Evolutionary conservation across 768 basidiomycete species (phyloP).

Genomic region (Sporobolomyces roseus): DNA sequence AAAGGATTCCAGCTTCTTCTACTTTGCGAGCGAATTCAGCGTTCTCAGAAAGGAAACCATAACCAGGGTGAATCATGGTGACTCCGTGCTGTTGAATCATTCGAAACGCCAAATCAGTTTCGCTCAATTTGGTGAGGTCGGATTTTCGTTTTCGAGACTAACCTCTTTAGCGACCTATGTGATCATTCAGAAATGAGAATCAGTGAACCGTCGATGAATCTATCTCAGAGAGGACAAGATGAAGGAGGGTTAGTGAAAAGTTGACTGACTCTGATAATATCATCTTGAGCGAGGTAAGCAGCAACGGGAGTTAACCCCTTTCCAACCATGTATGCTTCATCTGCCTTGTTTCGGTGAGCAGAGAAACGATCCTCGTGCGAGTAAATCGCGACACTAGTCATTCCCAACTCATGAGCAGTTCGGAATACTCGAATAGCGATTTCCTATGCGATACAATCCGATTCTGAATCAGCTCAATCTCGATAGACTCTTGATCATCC

Average conservation of each 20-base stretch:
- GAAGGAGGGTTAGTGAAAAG: neutral
- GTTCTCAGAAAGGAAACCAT: conserved; percentile 84
- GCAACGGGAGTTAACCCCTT: conserved; percentile 92
- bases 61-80: conserved; percentile 87
- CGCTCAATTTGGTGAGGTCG: neutral
- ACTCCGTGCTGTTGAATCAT: conserved; percentile 69
- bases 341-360: conserved; percentile 97
- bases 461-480: neutral
- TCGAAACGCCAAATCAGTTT: too few relatives aligned
- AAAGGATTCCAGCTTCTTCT: conserved; percentile 93
- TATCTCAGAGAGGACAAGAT: neutral
- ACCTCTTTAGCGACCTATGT: conserved; percentile 31
- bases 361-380: conserved; percentile 94
- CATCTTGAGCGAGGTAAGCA: conserved; percentile 95
- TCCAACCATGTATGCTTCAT: conserved; percentile 97
- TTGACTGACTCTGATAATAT: conserved; percentile 68
- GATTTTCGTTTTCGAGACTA: neutral
- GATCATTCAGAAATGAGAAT: neutral
- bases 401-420: conserved; percentile 90
- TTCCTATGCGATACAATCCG: conserved; percentile 53
- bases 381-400: conserved; percentile 99
- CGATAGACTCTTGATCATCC: neutral
- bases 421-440: conserved; percentile 95
- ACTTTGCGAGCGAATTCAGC: conserved; percentile 96
- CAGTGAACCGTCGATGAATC: neutral